A percentile compares a stretch with the other conserved stretches of the same genome.
Conservation (phyloP, 202 grass and related monocot species). For the Brachypodium distachyon region DNA sequence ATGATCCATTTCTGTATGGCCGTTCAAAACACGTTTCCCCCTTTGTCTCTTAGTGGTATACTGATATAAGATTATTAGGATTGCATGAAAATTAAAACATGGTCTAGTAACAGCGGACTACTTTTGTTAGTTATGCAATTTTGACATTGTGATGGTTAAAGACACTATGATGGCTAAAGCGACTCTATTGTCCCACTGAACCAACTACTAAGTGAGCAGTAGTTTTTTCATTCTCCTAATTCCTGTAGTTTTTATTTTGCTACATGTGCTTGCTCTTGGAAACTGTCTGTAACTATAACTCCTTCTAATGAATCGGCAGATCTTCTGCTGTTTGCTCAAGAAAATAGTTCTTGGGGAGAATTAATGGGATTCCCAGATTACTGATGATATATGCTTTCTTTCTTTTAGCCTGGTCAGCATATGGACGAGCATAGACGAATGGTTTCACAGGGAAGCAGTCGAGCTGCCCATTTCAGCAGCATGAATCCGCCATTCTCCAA, state of each 20-base stretch:
- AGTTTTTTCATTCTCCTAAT: too few species aligned
- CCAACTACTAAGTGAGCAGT: background rate
- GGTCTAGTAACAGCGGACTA: background rate
- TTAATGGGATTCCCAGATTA: background rate
- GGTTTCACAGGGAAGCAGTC: slow-evolving; percentile 46
- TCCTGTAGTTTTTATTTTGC: too few species aligned
- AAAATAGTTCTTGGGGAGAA: background rate
- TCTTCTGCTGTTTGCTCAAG: too few species aligned
- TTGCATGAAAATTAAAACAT: background rate
- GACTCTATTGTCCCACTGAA: background rate
- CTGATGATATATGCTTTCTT: slow-evolving; percentile 25
- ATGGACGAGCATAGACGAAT: slow-evolving; percentile 51
- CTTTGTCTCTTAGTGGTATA: background rate
- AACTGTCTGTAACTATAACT: too few species aligned
- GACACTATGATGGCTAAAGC: too few species aligned
- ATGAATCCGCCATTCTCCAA: slow-evolving; percentile 41
- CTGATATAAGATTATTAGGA: background rate
- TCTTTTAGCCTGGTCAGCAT: slow-evolving; percentile 65
- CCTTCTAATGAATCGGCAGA: too few species aligned
- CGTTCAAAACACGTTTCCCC: background rate
- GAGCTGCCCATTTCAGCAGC: slow-evolving; percentile 43
- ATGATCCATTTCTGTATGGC: background rate
- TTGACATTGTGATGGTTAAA: slow-evolving; percentile 7
- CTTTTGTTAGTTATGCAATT: background rate
- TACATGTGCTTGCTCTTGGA: too few species aligned